These are phyloP conservation scores for Chaetomium sp. DNA, from an alignment of 2,329 filamentous ascomycete genomes.

Conservation along the genomic window DNA sequence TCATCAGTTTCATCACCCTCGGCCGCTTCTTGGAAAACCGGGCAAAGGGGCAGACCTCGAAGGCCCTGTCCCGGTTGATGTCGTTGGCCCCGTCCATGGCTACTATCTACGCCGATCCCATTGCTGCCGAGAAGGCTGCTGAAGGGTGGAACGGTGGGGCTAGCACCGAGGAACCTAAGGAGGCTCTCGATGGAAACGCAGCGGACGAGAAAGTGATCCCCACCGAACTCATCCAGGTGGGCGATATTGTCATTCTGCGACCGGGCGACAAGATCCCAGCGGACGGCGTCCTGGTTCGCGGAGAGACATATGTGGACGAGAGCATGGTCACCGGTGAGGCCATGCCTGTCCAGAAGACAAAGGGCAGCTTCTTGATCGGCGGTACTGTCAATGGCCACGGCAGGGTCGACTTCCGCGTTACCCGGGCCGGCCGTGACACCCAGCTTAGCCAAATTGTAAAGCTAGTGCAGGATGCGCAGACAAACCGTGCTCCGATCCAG, in stretches of 20 bases:
- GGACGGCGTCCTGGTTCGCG: constrained; percentile 78
- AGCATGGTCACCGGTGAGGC: constrained; percentile 98
- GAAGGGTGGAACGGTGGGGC: constrained; percentile 61
- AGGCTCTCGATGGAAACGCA: constrained; percentile 49
- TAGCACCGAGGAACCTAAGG: constrained; percentile 39
- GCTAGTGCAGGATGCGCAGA: constrained; percentile 96
- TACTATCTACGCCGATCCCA: constrained; percentile 90
- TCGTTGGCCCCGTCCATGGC: constrained; percentile 94
- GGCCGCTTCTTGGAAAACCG: constrained; percentile 89
- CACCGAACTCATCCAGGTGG: constrained; percentile 88
- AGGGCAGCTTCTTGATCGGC: constrained; percentile 74
- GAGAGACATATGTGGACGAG: constrained; percentile 91
- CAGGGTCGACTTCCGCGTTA: constrained; percentile 85
- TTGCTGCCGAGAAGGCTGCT: constrained; percentile 83
- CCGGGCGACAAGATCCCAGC: constrained; percentile 96
- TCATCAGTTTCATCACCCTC: constrained; percentile 90
- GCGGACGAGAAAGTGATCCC: constrained; percentile 82
- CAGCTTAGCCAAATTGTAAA: constrained; percentile 97
- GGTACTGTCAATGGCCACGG: constrained; percentile 95
- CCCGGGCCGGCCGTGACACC: constrained; percentile 85
- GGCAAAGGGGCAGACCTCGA: constrained; percentile 94
- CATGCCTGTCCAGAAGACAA: constrained; percentile 86
- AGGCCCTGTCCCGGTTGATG: constrained; percentile 89
- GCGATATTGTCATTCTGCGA: constrained; percentile 85
- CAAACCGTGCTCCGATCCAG: constrained; percentile 88